phyloP scores from a whole-genome alignment of 225 moss, liverwort and hornwort species.

The Climacium dendroides region DNA sequence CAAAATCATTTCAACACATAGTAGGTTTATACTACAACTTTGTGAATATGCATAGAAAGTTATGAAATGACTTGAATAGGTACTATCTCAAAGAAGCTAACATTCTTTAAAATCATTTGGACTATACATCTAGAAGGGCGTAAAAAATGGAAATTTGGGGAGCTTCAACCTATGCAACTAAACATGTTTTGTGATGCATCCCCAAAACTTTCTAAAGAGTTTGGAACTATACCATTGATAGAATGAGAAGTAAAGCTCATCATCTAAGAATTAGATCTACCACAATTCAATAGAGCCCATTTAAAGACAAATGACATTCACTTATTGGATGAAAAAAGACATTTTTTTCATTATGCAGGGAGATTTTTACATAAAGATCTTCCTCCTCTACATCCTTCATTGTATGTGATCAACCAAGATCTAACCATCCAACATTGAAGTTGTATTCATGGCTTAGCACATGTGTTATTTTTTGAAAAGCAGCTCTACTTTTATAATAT shows the following conservation, averaged over 20 bases:
- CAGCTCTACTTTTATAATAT: too few relatives aligned
- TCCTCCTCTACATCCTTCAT: not conserved
- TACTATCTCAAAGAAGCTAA: not conserved
- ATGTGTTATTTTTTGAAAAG: not conserved
- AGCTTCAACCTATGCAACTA: not conserved
- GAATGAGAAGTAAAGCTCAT: not conserved
- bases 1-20: not conserved
- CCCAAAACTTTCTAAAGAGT: rapidly evolving
- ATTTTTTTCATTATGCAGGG: rapidly evolving
- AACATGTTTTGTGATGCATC: not conserved
- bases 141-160: too few relatives aligned
- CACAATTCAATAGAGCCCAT: not conserved
- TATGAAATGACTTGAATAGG: too few relatives aligned
- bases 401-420: not conserved
- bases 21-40: not conserved
- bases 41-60: not conserved
- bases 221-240: not conserved
- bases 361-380: not conserved
- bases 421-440: not conserved
- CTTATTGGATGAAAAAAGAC: not conserved
- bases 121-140: not conserved
- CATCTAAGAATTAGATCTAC: rapidly evolving
- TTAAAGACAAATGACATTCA: not conserved
- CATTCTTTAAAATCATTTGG: not conserved
- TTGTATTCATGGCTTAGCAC: rapidly evolving